A percentile compares a stretch with the other conserved stretches of the same genome.
Conservation (phyloP, 75 land plant species). For the Chamaecyparis obtusa region DNA sequence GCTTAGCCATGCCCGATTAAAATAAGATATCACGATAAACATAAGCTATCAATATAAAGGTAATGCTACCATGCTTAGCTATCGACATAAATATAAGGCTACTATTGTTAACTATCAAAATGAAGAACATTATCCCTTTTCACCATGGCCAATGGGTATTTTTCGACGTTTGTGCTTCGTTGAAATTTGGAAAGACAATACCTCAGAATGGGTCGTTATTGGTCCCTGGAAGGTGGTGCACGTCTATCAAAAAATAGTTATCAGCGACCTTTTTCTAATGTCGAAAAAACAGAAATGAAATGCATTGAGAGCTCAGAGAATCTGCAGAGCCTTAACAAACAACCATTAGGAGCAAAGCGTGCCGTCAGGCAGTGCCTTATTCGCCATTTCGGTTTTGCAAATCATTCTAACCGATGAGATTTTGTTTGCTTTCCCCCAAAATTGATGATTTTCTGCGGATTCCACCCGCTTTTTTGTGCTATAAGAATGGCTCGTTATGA, state of each 20-base stretch:
- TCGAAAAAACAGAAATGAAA: background rate
- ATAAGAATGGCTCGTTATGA: background rate
- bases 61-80: background rate
- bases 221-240: background rate
- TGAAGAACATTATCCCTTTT: too few relatives aligned
- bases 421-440: background rate
- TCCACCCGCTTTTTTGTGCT: background rate
- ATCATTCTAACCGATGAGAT: background rate
- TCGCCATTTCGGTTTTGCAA: background rate
- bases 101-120: background rate
- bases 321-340: background rate
- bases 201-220: too few relatives aligned
- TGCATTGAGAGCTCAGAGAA: background rate
- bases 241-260: background rate
- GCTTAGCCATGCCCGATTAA: too few relatives aligned
- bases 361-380: background rate
- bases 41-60: background rate
- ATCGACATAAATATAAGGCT: background rate
- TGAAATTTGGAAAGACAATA: too few relatives aligned
- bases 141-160: too few relatives aligned
- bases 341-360: background rate
- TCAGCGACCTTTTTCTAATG: background rate
- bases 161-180: too few relatives aligned
- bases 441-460: background rate
- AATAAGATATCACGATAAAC: background rate